Evolutionary conservation across 2,329 filamentous ascomycete genomes (phyloP).

Genomic region (Arthrobotrys sphaeroides): DNA sequence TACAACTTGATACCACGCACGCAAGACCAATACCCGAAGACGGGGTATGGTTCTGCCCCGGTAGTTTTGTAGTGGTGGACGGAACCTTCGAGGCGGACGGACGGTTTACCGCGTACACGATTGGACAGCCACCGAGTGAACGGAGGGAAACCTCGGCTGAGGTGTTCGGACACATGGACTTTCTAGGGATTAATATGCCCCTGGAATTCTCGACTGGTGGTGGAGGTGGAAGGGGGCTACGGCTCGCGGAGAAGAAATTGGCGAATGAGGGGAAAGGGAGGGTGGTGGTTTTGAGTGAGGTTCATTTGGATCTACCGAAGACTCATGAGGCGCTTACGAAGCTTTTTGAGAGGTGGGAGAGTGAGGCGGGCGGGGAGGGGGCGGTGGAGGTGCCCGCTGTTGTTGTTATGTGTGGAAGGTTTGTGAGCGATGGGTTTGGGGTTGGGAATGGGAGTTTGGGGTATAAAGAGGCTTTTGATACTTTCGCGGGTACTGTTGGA

Average conservation of each 20-base stretch:
- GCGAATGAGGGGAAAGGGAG: constrained; percentile 59
- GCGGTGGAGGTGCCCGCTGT: constrained; percentile 62
- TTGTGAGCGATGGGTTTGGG: constrained; percentile 46
- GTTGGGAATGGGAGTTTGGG: constrained; percentile 81
- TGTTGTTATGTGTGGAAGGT: constrained; percentile 57
- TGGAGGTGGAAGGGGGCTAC: constrained; percentile 57
- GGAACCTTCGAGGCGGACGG: constrained; percentile 99
- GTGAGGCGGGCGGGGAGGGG: constrained; percentile 66
- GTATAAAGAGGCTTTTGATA: constrained; percentile 96
- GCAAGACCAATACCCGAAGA: constrained; percentile 83
- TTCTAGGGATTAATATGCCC: constrained; percentile 70
- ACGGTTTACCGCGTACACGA: constrained; percentile 86
- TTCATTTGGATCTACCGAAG: constrained; percentile 85
- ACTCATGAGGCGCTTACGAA: constrained; percentile 82
- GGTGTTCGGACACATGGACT: constrained; percentile 93
- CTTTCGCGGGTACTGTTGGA: constrained; percentile 79
- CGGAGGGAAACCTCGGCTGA: constrained; percentile 74
- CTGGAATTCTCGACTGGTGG: constrained; percentile 55
- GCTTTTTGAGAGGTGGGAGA: constrained; percentile 77
- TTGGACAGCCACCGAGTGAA: constrained; percentile 91
- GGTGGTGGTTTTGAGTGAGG: constrained; percentile 81
- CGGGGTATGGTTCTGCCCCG: constrained; percentile 90
- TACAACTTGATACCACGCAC: constrained; percentile 81
- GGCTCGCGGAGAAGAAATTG: constrained; percentile 36
- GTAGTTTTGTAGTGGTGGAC: constrained; percentile 95